Conservation (phyloP, 768 basidiomycete species). For the Macrocybe gigantea region DNA sequence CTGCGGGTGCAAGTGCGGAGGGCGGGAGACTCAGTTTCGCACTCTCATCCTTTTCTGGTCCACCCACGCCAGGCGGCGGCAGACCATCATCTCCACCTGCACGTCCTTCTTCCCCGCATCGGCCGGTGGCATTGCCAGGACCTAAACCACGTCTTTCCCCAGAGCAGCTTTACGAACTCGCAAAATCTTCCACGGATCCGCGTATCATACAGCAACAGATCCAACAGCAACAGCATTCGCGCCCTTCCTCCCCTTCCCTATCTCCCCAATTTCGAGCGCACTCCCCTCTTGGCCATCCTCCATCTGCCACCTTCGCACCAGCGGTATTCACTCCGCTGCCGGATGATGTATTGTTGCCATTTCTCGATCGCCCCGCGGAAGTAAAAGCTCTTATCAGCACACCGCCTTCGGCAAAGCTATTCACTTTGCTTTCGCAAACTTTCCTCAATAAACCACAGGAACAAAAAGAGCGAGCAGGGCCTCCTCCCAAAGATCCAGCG, state of each 20-base stretch:
- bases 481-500: constrained; percentile 48
- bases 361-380: constrained; percentile 77
- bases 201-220: constrained; percentile 3
- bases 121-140: constrained; percentile 24
- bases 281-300: constrained; percentile 13
- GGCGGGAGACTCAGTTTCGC: constrained; percentile 40
- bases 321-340: constrained; percentile 73
- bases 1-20: not conserved
- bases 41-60: constrained; percentile 49
- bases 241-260: constrained; percentile 11
- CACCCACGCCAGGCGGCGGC: constrained; percentile 22
- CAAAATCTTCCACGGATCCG: constrained; percentile 51
- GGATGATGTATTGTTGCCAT: constrained; percentile 76
- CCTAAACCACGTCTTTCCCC: constrained; percentile 50
- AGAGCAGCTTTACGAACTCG: constrained; percentile 72
- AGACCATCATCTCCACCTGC: constrained; percentile 39
- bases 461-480: constrained; percentile 6
- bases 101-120: constrained; percentile 43
- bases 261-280: constrained; percentile 12
- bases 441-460: constrained; percentile 22
- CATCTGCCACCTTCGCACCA: constrained; percentile 23
- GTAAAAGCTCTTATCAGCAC: constrained; percentile 61
- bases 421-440: constrained; percentile 69
- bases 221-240: constrained; percentile 11
- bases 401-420: constrained; percentile 63